phyloP scores from a whole-genome alignment of 768 basidiomycete genomes.

The Mycena floridula region DNA sequence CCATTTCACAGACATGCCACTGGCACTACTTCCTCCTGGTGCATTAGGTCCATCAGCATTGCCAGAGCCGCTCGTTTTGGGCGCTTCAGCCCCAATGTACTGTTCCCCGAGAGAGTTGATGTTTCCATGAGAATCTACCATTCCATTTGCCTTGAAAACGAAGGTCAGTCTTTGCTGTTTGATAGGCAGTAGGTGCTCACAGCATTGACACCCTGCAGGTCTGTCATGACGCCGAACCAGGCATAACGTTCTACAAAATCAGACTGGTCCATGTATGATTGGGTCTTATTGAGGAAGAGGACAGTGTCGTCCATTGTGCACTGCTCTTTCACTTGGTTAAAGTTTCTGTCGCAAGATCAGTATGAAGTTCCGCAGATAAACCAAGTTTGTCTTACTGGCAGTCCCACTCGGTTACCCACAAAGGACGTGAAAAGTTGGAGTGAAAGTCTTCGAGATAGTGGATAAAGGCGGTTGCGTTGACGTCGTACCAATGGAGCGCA shows the following conservation, averaged over 20 bases:
- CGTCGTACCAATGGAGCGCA: slow-evolving; percentile 53
- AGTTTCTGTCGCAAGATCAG: too few relatives aligned
- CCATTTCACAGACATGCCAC: not conserved
- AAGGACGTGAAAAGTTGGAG: slow-evolving; percentile 40
- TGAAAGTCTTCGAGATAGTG: slow-evolving; percentile 44
- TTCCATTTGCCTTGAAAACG: slow-evolving; percentile 30
- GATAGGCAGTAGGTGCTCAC: slow-evolving; percentile 19
- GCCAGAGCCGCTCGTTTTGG: slow-evolving; percentile 4
- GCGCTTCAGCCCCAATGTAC: slow-evolving; percentile 28
- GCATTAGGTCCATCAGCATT: slow-evolving; percentile 7
- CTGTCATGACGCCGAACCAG: slow-evolving; percentile 54
- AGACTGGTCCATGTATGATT: slow-evolving; percentile 46
- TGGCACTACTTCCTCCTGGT: not conserved
- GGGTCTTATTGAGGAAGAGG: slow-evolving; percentile 44
- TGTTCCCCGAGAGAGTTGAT: slow-evolving; percentile 44
- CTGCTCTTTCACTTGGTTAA: slow-evolving; percentile 32
- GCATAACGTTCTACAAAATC: slow-evolving; percentile 53
- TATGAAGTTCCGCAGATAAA: too few relatives aligned
- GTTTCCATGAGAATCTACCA: slow-evolving; percentile 35
- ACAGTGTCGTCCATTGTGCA: slow-evolving; percentile 39
- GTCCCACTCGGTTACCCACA: slow-evolving; percentile 62
- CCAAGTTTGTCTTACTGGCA: too few relatives aligned
- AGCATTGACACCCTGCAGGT: slow-evolving; percentile 41
- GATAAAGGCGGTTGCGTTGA: slow-evolving; percentile 41
- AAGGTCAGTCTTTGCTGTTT: slow-evolving; percentile 1